These are phyloP conservation scores for Plasmopara viticola DNA, from an alignment of 352 stramenopile species.

Conservation along the genomic window DNA sequence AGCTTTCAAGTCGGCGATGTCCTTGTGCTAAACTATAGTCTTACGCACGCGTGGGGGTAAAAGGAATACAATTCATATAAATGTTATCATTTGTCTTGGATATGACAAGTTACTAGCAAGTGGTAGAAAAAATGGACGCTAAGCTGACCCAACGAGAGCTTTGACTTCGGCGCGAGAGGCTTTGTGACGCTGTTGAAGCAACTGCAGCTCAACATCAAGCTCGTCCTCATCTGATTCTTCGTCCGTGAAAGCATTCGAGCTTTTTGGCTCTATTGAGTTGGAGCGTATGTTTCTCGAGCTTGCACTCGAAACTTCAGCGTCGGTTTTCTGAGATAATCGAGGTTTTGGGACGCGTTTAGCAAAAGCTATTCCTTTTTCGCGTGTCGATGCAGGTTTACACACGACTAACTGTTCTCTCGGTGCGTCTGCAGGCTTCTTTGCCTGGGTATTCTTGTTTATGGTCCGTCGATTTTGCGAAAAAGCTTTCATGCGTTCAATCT, in stretches of 20 bases:
- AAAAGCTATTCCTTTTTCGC: conserved; percentile 70
- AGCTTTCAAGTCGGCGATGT: conserved; percentile 77
- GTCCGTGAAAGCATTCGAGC: conserved; percentile 44
- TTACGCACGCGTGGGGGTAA: conserved; percentile 80
- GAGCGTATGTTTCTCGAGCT: neutral
- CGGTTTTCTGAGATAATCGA: conserved; percentile 22
- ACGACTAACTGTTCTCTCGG: conserved; percentile 12
- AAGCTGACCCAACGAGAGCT: conserved; percentile 44
- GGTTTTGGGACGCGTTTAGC: conserved; percentile 79
- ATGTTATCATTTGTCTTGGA: too few species aligned
- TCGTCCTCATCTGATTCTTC: conserved; percentile 57
- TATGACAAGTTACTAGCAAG: too few species aligned
- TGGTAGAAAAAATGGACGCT: neutral
- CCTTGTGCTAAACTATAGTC: conserved; percentile 83
- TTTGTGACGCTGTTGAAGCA: conserved; percentile 67
- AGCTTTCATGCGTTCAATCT: conserved; percentile 71
- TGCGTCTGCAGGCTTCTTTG: conserved; percentile 28
- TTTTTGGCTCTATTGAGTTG: conserved; percentile 9
- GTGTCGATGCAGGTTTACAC: conserved; percentile 40
- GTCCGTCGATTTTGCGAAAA: conserved; percentile 74
- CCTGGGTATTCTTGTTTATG: conserved; percentile 56
- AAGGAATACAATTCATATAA: neutral
- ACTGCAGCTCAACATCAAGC: conserved; percentile 52
- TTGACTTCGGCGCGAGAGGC: conserved; percentile 68
- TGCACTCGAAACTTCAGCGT: conserved; percentile 5